These are phyloP conservation scores for Coemansia sp. DNA, from an alignment of 192 early-diverging fungal species.

Conservation along the genomic window DNA sequence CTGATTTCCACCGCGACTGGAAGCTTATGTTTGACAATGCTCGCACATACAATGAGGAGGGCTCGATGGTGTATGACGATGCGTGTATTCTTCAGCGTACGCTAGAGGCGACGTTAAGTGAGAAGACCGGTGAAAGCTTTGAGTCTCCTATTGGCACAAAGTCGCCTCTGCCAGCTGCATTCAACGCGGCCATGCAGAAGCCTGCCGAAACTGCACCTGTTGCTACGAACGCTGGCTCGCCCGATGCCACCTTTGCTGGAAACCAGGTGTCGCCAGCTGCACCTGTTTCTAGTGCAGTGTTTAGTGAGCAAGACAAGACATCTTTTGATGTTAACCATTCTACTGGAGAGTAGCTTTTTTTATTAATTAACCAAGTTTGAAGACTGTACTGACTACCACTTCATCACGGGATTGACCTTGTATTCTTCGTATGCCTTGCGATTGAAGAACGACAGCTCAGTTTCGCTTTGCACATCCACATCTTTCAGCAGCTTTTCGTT, in stretches of 20 bases:
- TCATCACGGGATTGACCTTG: conserved; percentile 73
- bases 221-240: neutral
- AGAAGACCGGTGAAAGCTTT: conserved; percentile 27
- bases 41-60: conserved; percentile 85
- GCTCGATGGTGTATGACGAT: conserved; percentile 88
- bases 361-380: too few relatives aligned
- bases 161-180: conserved; percentile 16
- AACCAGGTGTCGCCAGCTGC: too few relatives aligned
- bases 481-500: conserved; percentile 55
- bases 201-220: neutral
- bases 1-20: conserved; percentile 81
- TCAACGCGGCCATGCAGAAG: conserved; percentile 16
- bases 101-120: conserved; percentile 14
- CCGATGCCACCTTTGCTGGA: neutral
- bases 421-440: conserved; percentile 65
- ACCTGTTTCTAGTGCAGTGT: too few relatives aligned
- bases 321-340: too few relatives aligned
- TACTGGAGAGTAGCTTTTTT: too few relatives aligned
- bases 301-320: too few relatives aligned
- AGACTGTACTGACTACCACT: too few relatives aligned
- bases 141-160: conserved; percentile 21
- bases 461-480: conserved; percentile 65
- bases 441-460: conserved; percentile 83
- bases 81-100: conserved; percentile 54
- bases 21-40: conserved; percentile 90